Conservation (phyloP, 139 green algal genomes). For the Chlorella ohadii region DNA sequence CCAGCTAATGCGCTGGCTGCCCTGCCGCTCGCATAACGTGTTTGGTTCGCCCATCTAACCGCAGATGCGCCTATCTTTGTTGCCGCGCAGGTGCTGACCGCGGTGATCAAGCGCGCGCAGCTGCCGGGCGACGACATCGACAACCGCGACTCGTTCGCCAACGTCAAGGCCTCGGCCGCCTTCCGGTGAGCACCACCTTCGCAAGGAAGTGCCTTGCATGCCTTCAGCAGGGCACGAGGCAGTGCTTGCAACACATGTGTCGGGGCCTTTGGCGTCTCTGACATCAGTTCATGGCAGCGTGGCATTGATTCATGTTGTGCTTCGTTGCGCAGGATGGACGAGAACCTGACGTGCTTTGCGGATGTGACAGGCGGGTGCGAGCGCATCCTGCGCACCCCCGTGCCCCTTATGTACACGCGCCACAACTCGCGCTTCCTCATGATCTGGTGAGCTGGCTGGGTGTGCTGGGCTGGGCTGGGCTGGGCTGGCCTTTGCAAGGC, state of each 20-base stretch:
- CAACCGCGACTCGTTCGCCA: conserved; percentile 6
- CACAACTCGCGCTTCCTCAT: conserved; percentile 29
- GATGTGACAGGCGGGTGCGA: conserved; percentile 72
- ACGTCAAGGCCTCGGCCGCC: conserved; percentile 28
- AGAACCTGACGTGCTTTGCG: conserved; percentile 72
- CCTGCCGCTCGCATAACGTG: too few species aligned
- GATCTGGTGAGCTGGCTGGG: not conserved
- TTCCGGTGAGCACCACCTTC: conserved; percentile 24
- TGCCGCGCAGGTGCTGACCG: conserved; percentile 8
- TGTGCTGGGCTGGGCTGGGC: too few species aligned
- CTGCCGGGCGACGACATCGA: conserved; percentile 8
- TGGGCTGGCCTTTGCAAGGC: too few species aligned
- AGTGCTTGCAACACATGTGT: too few species aligned
- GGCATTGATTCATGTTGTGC: too few species aligned
- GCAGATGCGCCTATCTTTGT: too few species aligned
- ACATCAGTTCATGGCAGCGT: too few species aligned
- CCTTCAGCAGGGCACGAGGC: too few species aligned
- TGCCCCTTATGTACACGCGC: conserved; percentile 65
- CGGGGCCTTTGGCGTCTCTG: too few species aligned
- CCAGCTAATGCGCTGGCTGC: too few species aligned
- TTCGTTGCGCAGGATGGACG: conserved; percentile 41
- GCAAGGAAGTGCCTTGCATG: too few species aligned
- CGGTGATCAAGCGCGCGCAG: conserved; percentile 15
- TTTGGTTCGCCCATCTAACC: too few species aligned
- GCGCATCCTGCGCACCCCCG: conserved; percentile 81